A percentile compares a stretch with the other conserved stretches of the same genome.
phyloP scores from a whole-genome alignment of 257 asterid species.

The Solanum clarkiae region DNA sequence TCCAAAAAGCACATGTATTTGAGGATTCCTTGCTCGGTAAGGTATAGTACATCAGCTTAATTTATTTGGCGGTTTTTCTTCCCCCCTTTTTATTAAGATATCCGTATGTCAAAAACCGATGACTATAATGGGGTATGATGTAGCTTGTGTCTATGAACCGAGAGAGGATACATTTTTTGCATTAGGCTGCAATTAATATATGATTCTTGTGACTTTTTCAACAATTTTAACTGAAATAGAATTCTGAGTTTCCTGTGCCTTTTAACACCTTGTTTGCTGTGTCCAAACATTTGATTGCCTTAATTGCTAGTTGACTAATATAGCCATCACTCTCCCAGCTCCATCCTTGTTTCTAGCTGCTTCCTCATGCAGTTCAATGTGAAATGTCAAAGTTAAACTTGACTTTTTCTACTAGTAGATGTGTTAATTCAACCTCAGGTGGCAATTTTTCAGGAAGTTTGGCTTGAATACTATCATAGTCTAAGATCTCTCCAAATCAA shows the following conservation, averaged over 20 bases:
- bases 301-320: not conserved
- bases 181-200: not conserved
- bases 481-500: not conserved
- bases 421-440: not conserved
- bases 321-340: not conserved
- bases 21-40: slow-evolving; percentile 52
- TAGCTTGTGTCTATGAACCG: not conserved
- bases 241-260: not conserved
- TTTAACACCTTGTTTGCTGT: not conserved
- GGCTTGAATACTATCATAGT: not conserved
- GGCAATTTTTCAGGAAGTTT: not conserved
- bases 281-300: not conserved
- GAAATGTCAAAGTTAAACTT: not conserved
- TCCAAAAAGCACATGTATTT: slow-evolving; percentile 64
- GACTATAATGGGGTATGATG: not conserved
- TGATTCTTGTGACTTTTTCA: not conserved
- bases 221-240: not conserved
- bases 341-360: not conserved
- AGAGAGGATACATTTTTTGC: not conserved
- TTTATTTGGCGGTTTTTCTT: not conserved
- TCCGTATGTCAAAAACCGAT: not conserved
- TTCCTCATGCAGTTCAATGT: not conserved
- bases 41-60: slow-evolving; percentile 16
- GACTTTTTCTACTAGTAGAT: not conserved
- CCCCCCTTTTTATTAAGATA: not conserved